Base-by-base conservation (phyloP, 495 filamentous ascomycete species). In the Talaromyces trachyspermus region DNA sequence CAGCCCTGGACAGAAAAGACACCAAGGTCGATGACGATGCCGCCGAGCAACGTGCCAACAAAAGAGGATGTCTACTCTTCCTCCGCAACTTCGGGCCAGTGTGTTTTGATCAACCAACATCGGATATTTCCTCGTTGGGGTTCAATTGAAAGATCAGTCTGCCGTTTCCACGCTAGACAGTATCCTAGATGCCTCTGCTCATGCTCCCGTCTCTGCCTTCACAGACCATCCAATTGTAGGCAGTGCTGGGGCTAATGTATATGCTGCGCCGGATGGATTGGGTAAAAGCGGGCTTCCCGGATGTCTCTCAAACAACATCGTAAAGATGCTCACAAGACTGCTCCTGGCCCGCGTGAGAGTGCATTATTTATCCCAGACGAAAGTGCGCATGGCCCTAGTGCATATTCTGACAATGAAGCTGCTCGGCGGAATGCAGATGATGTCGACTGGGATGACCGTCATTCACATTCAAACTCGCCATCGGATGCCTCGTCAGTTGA, bases 171-270 rank as follows among this genome's bases (percentile, higher is more conserved):
- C 91, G 0, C 72, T 98, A 7, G 92, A 98, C 47, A 92, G 82
- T 56, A 92, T 98, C 36, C 74, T 98, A 8, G 88, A 96, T 63
- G 92, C 92, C n/a, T 95, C 92, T 4, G 86, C 89, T 2, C 76
- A 75, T 49, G 92, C 94, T 2, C 92, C 92, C n/a, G 88, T 95
- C 35, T 88, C 75, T 35, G 92, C 92, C 41, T 97, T 96, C 56
- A 95, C 88, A 0, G 89, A 97, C 58, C 92, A 98, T 62, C 84
- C 85, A 8, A 86, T 86, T 49, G 85, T 83, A 23, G 91, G 89
- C 11, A 78, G 79, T 26, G 58, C 84, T 12, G 84, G 84, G 40
- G 58, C 74, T 1, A 78, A 86, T 54, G 76, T 87, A 0, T 86
- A 87, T 54, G 76, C 76, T 1, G 58, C 62, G 40, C 53, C 64